Conservation (phyloP, 345 rosid genomes). For the Eucalyptus globulus region DNA sequence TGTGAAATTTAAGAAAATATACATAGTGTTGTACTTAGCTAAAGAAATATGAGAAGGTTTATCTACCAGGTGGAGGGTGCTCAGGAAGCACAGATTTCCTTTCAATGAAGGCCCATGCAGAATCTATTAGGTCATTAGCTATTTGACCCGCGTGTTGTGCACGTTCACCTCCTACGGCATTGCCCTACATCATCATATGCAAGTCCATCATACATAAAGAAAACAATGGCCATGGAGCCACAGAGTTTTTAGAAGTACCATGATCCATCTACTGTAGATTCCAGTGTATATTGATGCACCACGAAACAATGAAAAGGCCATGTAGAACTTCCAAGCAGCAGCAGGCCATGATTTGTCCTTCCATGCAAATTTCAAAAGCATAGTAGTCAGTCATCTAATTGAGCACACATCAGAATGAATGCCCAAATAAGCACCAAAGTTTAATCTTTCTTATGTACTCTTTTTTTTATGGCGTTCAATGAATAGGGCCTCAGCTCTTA, state of each 20-base stretch:
- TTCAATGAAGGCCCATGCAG: constrained; percentile 49
- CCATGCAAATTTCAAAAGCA: constrained; percentile 5
- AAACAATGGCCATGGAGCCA: not conserved
- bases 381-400: not conserved
- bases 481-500: not conserved
- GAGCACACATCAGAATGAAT: not conserved
- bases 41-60: not conserved
- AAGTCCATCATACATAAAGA: not conserved
- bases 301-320: constrained; percentile 86
- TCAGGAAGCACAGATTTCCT: constrained; percentile 52
- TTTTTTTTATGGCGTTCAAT: not conserved
- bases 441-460: not conserved
- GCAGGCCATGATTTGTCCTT: constrained; percentile 92
- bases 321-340: constrained; percentile 80
- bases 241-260: constrained; percentile 34
- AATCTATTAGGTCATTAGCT: constrained; percentile 53
- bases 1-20: not conserved
- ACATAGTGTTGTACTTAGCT: not conserved
- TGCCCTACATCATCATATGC: constrained; percentile 43
- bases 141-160: constrained; percentile 47
- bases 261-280: constrained; percentile 72
- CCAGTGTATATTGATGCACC: constrained; percentile 78
- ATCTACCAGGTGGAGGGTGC: constrained; percentile 63
- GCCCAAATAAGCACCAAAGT: not conserved
- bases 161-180: constrained; percentile 92